These are phyloP conservation scores for Veloboletus limbatus DNA, from an alignment of 1,284 basidiomycete species.

Conservation along the genomic window DNA sequence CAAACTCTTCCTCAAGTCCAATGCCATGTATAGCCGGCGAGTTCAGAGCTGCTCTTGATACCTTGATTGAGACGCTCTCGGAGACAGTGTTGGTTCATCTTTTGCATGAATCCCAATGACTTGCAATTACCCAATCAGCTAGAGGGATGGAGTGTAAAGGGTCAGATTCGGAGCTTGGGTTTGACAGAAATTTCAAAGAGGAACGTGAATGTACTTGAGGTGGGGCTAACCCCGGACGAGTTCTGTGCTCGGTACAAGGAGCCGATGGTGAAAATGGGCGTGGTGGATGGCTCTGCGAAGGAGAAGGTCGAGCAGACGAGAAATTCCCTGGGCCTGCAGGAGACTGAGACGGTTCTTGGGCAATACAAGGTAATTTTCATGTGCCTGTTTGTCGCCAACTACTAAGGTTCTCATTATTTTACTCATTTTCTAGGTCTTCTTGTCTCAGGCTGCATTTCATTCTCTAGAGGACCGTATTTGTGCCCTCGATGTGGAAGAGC, in stretches of 20 bases:
- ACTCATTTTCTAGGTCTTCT: slow-evolving; percentile 66
- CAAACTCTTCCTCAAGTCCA: slow-evolving; percentile 31
- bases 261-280: slow-evolving; percentile 46
- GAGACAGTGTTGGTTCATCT: slow-evolving; percentile 93
- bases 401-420: slow-evolving; percentile 6
- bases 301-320: slow-evolving; percentile 60
- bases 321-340: slow-evolving; percentile 63
- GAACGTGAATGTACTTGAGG: slow-evolving; percentile 70
- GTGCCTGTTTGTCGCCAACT: slow-evolving; percentile 2
- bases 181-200: slow-evolving; percentile 77
- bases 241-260: slow-evolving; percentile 82
- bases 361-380: slow-evolving; percentile 61
- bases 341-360: slow-evolving; percentile 78
- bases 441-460: slow-evolving; percentile 87
- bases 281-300: slow-evolving; percentile 49
- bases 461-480: slow-evolving; percentile 87
- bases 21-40: slow-evolving; percentile 83
- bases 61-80: slow-evolving; percentile 84
- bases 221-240: slow-evolving; percentile 84
- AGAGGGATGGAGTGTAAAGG: slow-evolving; percentile 89
- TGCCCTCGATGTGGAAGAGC: slow-evolving; percentile 79
- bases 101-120: slow-evolving; percentile 94
- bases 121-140: slow-evolving; percentile 91
- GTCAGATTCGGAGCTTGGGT: slow-evolving; percentile 84
- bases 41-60: slow-evolving; percentile 80